Base-by-base conservation (phyloP, 129 eudicot species). In the Arctium minus region DNA sequence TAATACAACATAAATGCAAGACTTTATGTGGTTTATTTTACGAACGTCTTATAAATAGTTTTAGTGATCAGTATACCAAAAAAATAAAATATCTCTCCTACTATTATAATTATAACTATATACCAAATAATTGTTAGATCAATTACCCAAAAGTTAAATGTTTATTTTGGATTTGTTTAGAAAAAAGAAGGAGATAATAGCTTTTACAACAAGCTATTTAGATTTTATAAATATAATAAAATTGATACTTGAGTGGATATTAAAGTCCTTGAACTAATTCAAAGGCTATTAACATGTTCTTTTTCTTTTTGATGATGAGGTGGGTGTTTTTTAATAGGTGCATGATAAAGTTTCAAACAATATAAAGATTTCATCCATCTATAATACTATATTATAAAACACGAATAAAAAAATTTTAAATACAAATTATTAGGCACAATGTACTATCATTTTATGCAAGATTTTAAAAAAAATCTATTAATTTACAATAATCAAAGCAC, bases 251-350 rank as follows among this genome's bases (percentile, higher is more conserved):
- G 76, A 60, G 79, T 82, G 85, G 85, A 44, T 31, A 67, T 67
- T 82, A 82, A 82, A 74, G 76, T 44, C 76, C 62, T 18, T 72
- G 75, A 82, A 75, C 81, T 75, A 75, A 82, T 75, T 69, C 69
- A 75, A 82, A 65, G 48, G 32, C 29, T 18, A 74, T 13, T 38
- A 64, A 81, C 73, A 62, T 81, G 84, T 73, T 56, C 74, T 81
- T 81, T 81, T 74, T 33, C 79, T 74, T 81, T 81, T 74, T 39
- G 35, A 70, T 81, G 32, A 60, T 81, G 73, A 67, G 71, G 79
- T 64, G 72, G 85, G 36, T 81, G 79, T 17, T 75, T 60, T 60
- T 18, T 67, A 33, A 1, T 67, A n/a, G 35, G 70, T 82, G 76
- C 76, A 74, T 42, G 42, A 65, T 65, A 67, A 82, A 82, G 75